phyloP scores from a whole-genome alignment of 805 yeast genomes.

The Schizosaccharomyces octosporus region DNA sequence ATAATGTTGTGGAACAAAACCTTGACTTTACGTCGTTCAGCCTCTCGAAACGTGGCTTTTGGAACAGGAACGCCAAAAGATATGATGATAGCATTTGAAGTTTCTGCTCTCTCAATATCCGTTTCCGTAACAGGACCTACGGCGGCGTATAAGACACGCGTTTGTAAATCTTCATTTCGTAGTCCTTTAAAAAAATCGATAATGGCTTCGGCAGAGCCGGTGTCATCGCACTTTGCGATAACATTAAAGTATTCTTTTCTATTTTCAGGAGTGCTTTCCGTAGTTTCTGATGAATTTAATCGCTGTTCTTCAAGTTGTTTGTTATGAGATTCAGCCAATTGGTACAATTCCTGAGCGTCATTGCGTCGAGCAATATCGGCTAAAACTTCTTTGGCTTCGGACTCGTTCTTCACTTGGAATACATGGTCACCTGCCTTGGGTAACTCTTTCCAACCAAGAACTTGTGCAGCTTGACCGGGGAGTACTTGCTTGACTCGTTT shows the following conservation, averaged over 20 bases:
- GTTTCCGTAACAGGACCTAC: conserved; percentile 55
- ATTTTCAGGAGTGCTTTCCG: not conserved
- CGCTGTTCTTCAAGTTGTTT: conserved; percentile 26
- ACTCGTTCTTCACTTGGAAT: conserved; percentile 50
- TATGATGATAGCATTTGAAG: conserved; percentile 32
- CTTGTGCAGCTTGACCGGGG: conserved; percentile 76
- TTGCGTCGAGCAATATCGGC: not conserved
- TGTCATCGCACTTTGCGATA: conserved; percentile 72
- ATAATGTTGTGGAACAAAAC: conserved; percentile 53
- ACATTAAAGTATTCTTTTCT: conserved; percentile 13
- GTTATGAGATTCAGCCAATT: not conserved
- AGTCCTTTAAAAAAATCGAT: conserved; percentile 51
- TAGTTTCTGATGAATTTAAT: not conserved
- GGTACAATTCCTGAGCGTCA: not conserved
- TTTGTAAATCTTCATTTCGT: conserved; percentile 69
- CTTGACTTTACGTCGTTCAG: conserved; percentile 30
- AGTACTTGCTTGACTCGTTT: conserved; percentile 37
- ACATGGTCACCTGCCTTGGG: conserved; percentile 81
- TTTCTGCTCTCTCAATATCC: conserved; percentile 41
- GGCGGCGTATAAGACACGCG: conserved; percentile 42
- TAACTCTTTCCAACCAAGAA: conserved; percentile 81
- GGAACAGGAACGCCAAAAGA: conserved; percentile 57
- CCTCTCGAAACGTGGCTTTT: conserved; percentile 33
- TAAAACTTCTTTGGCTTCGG: conserved; percentile 9
- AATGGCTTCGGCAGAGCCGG: conserved; percentile 87